Conservation (phyloP, 257 asterid genomes). For the Cinchona pubescens region DNA sequence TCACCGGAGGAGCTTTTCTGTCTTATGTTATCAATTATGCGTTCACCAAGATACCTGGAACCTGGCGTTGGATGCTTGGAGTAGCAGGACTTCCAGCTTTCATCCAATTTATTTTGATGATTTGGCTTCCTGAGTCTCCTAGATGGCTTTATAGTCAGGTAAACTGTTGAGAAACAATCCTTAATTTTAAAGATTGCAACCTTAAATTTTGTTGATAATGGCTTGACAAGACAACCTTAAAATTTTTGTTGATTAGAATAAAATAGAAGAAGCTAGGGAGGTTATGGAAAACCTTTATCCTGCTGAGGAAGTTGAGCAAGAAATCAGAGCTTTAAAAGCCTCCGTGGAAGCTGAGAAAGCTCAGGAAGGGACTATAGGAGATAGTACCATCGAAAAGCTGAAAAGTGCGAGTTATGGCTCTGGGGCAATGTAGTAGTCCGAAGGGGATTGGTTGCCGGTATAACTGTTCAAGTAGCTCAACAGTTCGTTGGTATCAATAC, state of each 20-base stretch:
- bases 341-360: constrained; percentile 69
- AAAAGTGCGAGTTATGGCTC: too few species aligned
- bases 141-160: constrained; percentile 78
- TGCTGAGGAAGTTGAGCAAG: constrained; percentile 58
- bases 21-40: constrained; percentile 72
- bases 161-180: not conserved
- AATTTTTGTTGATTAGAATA: constrained; percentile 33
- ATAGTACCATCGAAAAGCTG: constrained; percentile 28
- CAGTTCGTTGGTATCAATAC: too few species aligned
- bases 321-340: constrained; percentile 52
- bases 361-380: constrained; percentile 34
- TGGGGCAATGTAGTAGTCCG: constrained; percentile 58
- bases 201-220: too few species aligned
- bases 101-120: constrained; percentile 62
- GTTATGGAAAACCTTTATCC: constrained; percentile 73
- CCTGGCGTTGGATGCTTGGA: constrained; percentile 97
- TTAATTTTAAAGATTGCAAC: not conserved
- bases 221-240: not conserved
- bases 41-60: constrained; percentile 61
- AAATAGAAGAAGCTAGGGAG: constrained; percentile 59
- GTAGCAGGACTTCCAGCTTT: constrained; percentile 72
- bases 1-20: constrained; percentile 78
- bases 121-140: constrained; percentile 83
- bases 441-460: constrained; percentile 73
- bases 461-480: constrained; percentile 76